phyloP scores from a whole-genome alignment of 306 rosid species.

The Castanea mollissima region DNA sequence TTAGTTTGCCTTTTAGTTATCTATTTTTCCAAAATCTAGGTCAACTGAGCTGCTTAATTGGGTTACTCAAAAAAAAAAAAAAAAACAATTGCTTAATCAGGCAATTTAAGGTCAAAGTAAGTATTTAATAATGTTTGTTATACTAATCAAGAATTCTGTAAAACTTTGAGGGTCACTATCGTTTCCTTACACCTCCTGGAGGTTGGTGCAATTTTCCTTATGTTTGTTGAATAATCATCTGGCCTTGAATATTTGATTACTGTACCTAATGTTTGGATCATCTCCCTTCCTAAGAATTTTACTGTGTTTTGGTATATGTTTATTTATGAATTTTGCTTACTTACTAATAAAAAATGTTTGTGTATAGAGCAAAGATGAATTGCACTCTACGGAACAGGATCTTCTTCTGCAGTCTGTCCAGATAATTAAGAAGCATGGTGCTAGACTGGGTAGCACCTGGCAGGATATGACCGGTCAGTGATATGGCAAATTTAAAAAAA shows the following conservation, averaged over 20 bases:
- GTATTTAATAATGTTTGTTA: no score
- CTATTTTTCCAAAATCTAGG: no score
- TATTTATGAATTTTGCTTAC: constrained; percentile 2
- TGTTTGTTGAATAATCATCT: not conserved
- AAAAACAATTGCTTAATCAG: no score
- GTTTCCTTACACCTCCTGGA: no score
- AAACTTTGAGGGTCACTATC: no score
- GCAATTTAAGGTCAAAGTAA: no score
- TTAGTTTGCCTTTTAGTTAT: no score
- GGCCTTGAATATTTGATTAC: not conserved
- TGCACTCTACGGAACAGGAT: constrained; percentile 69
- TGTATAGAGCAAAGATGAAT: constrained; percentile 65
- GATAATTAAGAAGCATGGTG: constrained; percentile 65
- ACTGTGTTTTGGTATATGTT: not conserved
- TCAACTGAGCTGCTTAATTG: no score
- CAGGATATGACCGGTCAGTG: constrained; percentile 23
- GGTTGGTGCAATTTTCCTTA: not conserved
- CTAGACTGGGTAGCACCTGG: constrained; percentile 46
- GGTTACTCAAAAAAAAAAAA: no score
- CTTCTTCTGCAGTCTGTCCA: constrained; percentile 64
- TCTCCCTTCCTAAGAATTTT: constrained; percentile 7
- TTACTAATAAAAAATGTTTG: not conserved
- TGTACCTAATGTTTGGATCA: not conserved
- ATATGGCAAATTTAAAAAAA: not conserved
- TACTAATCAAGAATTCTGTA: no score